Conservation (phyloP, 2,329 filamentous ascomycete species). For the Cladosporium sp. region DNA sequence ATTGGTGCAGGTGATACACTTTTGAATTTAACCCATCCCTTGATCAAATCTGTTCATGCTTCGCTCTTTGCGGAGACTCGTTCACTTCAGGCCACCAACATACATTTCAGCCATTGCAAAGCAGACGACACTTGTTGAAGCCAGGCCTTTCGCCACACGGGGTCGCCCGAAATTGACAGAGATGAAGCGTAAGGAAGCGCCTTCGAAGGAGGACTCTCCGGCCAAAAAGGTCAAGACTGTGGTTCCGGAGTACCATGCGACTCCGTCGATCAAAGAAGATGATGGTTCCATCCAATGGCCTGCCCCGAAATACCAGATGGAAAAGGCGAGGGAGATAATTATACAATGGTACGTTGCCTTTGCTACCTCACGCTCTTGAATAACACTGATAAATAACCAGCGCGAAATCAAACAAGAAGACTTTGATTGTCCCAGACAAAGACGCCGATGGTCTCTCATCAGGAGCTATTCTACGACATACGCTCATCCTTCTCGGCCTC, state of each 20-base stretch:
- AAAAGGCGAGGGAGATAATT: slow-evolving; percentile 54
- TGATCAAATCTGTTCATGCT: not conserved
- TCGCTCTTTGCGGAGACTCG: not conserved
- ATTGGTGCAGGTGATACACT: too few species aligned
- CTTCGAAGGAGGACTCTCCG: slow-evolving; percentile 14
- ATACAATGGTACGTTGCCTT: slow-evolving; percentile 49
- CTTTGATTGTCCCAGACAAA: slow-evolving; percentile 64
- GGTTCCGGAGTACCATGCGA: slow-evolving; percentile 44
- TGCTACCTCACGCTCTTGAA: not conserved
- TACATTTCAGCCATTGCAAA: not conserved
- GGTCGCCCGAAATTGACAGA: not conserved
- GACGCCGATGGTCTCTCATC: slow-evolving; percentile 65
- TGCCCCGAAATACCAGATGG: slow-evolving; percentile 53
- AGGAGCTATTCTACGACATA: slow-evolving; percentile 59
- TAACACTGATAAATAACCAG: slow-evolving; percentile 32
- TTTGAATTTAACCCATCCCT: too few species aligned
- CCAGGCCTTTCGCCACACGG: not conserved
- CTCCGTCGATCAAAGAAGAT: slow-evolving; percentile 39
- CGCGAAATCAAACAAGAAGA: slow-evolving; percentile 47
- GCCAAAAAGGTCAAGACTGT: slow-evolving; percentile 28
- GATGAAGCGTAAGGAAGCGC: slow-evolving; percentile 26
- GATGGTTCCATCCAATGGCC: slow-evolving; percentile 57
- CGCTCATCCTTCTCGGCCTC: slow-evolving; percentile 56
- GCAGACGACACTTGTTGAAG: not conserved
- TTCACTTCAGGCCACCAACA: not conserved